A percentile compares a stretch with the other conserved stretches of the same genome.
These are phyloP conservation scores for Xylariaceae sp. DNA, from an alignment of 2,329 filamentous ascomycete genomes.

Conservation along the genomic window DNA sequence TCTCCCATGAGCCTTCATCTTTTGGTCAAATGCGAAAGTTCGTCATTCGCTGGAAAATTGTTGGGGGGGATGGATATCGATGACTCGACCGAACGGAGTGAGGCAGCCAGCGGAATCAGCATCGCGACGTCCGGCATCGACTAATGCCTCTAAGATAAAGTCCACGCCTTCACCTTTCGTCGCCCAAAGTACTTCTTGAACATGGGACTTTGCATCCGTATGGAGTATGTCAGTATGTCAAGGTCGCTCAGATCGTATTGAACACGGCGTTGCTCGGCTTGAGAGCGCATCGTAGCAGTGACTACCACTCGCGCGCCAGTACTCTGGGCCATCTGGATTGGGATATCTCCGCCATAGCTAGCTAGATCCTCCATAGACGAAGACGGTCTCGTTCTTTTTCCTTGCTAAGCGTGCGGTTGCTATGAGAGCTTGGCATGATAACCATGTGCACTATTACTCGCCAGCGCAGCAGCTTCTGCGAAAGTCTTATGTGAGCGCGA, in stretches of 20 bases:
- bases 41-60: not conserved
- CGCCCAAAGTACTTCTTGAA: not conserved
- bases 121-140: not conserved
- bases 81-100: not conserved
- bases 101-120: not conserved
- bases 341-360: too few species aligned
- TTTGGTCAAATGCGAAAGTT: not conserved
- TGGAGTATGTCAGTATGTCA: not conserved
- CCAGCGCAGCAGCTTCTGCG: too few species aligned
- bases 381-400: too few species aligned
- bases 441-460: too few species aligned
- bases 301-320: not conserved
- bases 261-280: not conserved
- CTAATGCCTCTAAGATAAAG: not conserved
- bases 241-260: not conserved
- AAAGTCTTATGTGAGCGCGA: too few species aligned
- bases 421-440: too few species aligned
- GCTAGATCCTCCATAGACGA: too few species aligned
- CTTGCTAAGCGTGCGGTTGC: too few species aligned
- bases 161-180: conserved; percentile 1
- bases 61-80: not conserved
- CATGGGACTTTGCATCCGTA: not conserved
- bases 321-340: too few species aligned
- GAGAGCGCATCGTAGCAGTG: not conserved
- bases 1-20: not conserved